Percentiles rank a stretch among this genome's conserved stretches.
Evolutionary conservation across 2,329 filamentous ascomycete genomes (phyloP).

Genomic region (Teratosphaeria zuluensis): DNA sequence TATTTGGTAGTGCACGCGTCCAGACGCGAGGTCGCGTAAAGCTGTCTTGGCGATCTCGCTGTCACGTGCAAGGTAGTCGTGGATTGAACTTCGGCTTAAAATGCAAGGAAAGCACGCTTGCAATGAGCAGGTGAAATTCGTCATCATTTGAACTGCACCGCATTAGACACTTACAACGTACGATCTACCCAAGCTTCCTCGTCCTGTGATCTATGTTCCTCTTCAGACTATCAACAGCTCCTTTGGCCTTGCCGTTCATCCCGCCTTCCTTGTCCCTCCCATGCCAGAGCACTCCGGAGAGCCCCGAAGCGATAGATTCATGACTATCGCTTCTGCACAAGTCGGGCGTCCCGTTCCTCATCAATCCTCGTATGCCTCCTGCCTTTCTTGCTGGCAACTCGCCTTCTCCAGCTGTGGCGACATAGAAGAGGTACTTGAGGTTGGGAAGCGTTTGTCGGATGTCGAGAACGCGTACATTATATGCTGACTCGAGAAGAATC

Average conservation of each 20-base stretch:
- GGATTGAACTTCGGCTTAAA: background rate
- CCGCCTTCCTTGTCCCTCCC: constrained; percentile 5
- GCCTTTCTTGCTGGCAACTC: constrained; percentile 48
- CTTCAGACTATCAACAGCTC: constrained; percentile 21
- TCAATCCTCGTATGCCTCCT: constrained; percentile 42
- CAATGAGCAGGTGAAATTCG: background rate
- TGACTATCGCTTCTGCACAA: constrained; percentile 13
- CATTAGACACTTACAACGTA: background rate
- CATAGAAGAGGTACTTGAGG: constrained; percentile 82
- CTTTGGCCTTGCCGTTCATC: constrained; percentile 10
- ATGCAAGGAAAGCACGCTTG: background rate
- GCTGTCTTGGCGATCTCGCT: background rate
- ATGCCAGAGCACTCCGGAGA: constrained; percentile 15
- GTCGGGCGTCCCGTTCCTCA: constrained; percentile 2
- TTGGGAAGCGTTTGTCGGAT: constrained; percentile 89
- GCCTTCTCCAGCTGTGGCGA: constrained; percentile 69
- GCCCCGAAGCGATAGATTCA: constrained; percentile 15
- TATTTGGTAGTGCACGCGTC: background rate
- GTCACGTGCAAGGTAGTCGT: background rate
- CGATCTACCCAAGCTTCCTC: background rate
- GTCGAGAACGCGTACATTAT: constrained; percentile 73
- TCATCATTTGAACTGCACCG: background rate
- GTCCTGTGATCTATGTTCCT: constrained; percentile 3
- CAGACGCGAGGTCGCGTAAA: background rate
- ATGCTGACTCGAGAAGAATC: constrained; percentile 47